Percentiles rank a stretch among this genome's conserved stretches.
phyloP scores from a whole-genome alignment of 306 rosid genomes.

The Pterocarpus macrocarpus region DNA sequence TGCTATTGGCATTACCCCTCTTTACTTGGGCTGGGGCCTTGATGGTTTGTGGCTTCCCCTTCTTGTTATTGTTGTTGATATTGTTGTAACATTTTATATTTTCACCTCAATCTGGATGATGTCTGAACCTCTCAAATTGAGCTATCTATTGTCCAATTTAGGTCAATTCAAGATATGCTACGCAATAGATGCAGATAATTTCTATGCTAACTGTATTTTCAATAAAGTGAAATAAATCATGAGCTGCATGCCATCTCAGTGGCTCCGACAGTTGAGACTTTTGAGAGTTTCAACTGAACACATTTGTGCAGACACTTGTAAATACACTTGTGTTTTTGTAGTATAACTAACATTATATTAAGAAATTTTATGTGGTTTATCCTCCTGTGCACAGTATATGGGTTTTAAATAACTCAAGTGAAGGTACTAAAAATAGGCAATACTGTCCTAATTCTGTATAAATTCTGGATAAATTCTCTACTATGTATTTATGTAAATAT shows the following conservation, averaged over 20 bases:
- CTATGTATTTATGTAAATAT: background rate
- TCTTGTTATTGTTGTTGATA: background rate
- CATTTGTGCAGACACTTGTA: background rate
- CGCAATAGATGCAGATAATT: background rate
- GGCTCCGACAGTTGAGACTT: conserved; percentile 14
- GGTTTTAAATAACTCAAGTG: background rate
- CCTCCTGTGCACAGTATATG: background rate
- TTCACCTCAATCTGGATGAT: conserved; percentile 21
- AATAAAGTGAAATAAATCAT: conserved; percentile 30
- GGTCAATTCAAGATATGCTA: conserved; percentile 23
- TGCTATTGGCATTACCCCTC: conserved; percentile 91
- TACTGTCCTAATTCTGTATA: background rate
- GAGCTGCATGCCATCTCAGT: conserved; percentile 12
- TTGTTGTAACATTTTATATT: conserved; percentile 2
- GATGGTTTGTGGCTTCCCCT: conserved; percentile 74
- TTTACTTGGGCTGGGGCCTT: conserved; percentile 97
- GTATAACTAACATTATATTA: background rate
- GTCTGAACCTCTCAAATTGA: background rate
- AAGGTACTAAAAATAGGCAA: conserved; percentile 13
- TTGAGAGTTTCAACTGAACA: conserved; percentile 4
- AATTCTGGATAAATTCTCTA: conserved; percentile 17
- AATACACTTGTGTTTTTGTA: background rate
- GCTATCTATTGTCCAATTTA: conserved; percentile 32
- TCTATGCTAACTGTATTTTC: background rate
- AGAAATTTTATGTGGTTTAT: conserved; percentile 11